Evolutionary conservation across 208 protist genomes (phyloP), one percentile per base, ranked within the genome.

Genomic region (Acanthamoeba castellanii): DNA sequence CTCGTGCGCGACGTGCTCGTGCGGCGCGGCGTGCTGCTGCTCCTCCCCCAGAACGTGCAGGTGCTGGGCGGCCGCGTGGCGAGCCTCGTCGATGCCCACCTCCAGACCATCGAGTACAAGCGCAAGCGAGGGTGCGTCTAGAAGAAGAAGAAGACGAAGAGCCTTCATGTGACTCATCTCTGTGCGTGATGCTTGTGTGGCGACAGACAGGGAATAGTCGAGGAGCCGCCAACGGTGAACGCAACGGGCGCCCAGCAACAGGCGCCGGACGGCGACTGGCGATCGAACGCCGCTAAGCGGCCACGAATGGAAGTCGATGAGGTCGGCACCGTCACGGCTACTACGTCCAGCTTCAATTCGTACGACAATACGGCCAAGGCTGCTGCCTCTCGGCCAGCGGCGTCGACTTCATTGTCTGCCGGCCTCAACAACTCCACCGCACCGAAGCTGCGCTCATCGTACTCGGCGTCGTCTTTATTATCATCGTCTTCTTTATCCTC

Each of bases 21-120:
- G 91, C 37, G 91, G 8, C 66, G 70, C n/a, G 91, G 91, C 30
- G 25, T 94, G 66, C 91, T 94, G 14, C 72, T 94, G 6, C 72
- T 94, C 32, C 42, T 87, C 18, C 68, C 91, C 34, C 45, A 82
- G 68, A 85, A 61, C 70, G 91, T 94, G 0, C 66, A 94, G 45
- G 66, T 94, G 22, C 50, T 94, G 25, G 91, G 91, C 74, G 91
- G 91, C 42, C n/a, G 47, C 50, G 91, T 94, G 20, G 45, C 72
- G 4, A n/a, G 25, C 34, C 57, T 94, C 8, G 32, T 94, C 70
- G 55, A 94, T 0, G 91, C 91, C 6, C 87, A 92, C 18, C 27
- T 3, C 34, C 18, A 74, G 42, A 14, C 81, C 50, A 64, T 64
- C 22, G 81, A 57, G n/a, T 37, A 3, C 52, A 88, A 88, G 50